A percentile compares a stretch with the other conserved stretches of the same genome.
These are phyloP conservation scores for Neckera pumila DNA, from an alignment of 225 moss, liverwort and hornwort genomes.

Conservation along the genomic window DNA sequence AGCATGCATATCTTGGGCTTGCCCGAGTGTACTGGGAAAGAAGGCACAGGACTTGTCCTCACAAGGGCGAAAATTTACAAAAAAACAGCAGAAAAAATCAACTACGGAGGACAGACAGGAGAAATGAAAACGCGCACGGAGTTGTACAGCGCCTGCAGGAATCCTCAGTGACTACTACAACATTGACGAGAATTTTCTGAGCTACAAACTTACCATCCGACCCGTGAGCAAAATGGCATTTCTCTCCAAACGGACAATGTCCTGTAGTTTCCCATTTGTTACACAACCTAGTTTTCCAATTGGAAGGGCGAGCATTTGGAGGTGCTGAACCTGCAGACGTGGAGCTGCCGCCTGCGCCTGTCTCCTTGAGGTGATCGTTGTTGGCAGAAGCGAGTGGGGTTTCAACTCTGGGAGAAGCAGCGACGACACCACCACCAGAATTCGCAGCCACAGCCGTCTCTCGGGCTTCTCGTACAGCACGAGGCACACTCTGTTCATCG, in stretches of 20 bases:
- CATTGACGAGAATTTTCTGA: neutral
- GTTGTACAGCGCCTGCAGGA: neutral
- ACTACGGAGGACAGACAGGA: neutral
- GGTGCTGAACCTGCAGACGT: conserved; percentile 34
- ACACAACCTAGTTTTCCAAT: conserved; percentile 94
- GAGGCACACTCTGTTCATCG: conserved; percentile 63
- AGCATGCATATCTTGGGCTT: neutral
- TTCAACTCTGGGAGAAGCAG: conserved; percentile 20
- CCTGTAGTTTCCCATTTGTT: conserved; percentile 99
- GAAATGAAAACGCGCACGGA: neutral
- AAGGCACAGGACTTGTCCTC: neutral
- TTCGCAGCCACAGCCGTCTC: conserved; percentile 28
- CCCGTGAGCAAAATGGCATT: conserved; percentile 96
- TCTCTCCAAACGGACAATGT: conserved; percentile 86
- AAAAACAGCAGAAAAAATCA: neutral
- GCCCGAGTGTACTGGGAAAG: neutral
- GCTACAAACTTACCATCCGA: conserved; percentile 61
- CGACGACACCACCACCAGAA: conserved; percentile 1
- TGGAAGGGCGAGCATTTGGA: conserved; percentile 61
- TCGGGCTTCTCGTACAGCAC: conserved; percentile 32
- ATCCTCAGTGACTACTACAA: neutral
- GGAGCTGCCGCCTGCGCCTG: neutral
- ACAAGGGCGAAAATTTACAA: neutral
- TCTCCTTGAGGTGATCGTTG: conserved; percentile 18
- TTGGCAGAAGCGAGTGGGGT: neutral